Evolutionary conservation across 2,329 filamentous ascomycete species (phyloP).

Genomic region (Aspergillus ochraceus): DNA sequence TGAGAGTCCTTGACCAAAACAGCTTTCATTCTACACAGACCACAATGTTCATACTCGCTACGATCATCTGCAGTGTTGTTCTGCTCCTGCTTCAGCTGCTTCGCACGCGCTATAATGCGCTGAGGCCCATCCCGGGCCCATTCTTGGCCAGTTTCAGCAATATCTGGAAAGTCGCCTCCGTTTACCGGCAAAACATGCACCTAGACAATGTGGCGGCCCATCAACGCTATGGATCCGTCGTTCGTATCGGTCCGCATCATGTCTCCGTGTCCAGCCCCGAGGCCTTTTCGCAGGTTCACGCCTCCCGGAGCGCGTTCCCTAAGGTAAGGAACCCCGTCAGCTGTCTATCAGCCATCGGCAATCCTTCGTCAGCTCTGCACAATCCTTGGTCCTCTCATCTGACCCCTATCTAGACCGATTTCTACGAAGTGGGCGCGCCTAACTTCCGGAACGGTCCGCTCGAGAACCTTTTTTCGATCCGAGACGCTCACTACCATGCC

Average conservation of each 20-base stretch:
- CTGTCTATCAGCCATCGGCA: too few relatives aligned
- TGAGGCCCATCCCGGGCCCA: constrained; percentile 2
- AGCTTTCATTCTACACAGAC: too few relatives aligned
- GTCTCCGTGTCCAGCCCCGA: constrained; percentile 1
- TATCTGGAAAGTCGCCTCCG: neutral
- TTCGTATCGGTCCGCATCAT: constrained; percentile 9
- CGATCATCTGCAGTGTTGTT: too few relatives aligned
- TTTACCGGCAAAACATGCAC: neutral
- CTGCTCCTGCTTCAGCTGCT: too few relatives aligned
- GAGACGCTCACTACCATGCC: neutral
- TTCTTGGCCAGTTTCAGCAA: neutral
- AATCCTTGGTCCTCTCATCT: too few relatives aligned
- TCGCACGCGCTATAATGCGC: neutral
- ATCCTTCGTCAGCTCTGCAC: too few relatives aligned
- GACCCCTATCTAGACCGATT: neutral
- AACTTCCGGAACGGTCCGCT: neutral
- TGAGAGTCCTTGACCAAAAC: too few relatives aligned
- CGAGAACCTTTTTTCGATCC: neutral
- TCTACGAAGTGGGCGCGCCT: neutral
- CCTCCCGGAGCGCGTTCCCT: too few relatives aligned
- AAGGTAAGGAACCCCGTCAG: too few relatives aligned
- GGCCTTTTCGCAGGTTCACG: too few relatives aligned
- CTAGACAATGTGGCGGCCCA: neutral
- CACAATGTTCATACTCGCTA: too few relatives aligned
- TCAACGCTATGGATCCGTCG: constrained; percentile 3